Percentiles rank a stretch among this genome's conserved stretches.
Conservation (phyloP, 2,329 filamentous ascomycete species). For the Harringtonia lauricola region DNA sequence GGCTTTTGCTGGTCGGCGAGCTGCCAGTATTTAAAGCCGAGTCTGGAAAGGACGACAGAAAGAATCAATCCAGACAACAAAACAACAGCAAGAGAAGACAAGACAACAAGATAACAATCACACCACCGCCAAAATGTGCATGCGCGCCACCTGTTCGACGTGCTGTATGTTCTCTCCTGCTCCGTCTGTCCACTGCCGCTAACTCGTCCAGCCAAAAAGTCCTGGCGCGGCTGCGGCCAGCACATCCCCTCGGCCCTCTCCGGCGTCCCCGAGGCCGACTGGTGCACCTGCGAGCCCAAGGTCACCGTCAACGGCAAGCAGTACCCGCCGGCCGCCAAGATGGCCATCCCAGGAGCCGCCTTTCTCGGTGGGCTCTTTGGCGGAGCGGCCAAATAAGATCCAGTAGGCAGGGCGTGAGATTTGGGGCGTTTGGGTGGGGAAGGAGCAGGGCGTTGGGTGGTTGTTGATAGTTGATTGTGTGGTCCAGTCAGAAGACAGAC, state of each 20-base stretch:
- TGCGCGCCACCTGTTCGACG: slow-evolving; percentile 26
- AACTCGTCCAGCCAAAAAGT: slow-evolving; percentile 27
- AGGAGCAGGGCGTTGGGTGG: too few relatives aligned
- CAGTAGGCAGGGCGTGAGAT: slow-evolving; percentile 3
- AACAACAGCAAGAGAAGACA: neutral
- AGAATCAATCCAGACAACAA: neutral
- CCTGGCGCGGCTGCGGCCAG: slow-evolving; percentile 38
- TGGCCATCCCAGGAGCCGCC: slow-evolving; percentile 26
- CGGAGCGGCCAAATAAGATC: slow-evolving; percentile 5
- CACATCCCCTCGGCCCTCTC: slow-evolving; percentile 34
- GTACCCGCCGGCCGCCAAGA: slow-evolving; percentile 31
- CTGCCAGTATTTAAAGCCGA: too few relatives aligned
- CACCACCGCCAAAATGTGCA: slow-evolving; percentile 27
- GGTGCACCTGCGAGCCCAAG: slow-evolving; percentile 36
- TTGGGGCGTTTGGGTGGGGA: too few relatives aligned
- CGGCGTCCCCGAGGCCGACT: slow-evolving; percentile 30
- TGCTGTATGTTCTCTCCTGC: slow-evolving; percentile 25
- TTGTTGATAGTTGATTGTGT: too few relatives aligned
- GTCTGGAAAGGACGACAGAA: too few relatives aligned
- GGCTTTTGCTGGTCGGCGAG: too few relatives aligned
- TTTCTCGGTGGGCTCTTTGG: slow-evolving; percentile 23
- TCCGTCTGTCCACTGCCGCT: neutral
- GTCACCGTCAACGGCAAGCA: slow-evolving; percentile 30
- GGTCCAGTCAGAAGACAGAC: too few relatives aligned
- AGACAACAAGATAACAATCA: neutral